Conservation (phyloP, 768 basidiomycete genomes). For the Pisolithus microcarpus region DNA sequence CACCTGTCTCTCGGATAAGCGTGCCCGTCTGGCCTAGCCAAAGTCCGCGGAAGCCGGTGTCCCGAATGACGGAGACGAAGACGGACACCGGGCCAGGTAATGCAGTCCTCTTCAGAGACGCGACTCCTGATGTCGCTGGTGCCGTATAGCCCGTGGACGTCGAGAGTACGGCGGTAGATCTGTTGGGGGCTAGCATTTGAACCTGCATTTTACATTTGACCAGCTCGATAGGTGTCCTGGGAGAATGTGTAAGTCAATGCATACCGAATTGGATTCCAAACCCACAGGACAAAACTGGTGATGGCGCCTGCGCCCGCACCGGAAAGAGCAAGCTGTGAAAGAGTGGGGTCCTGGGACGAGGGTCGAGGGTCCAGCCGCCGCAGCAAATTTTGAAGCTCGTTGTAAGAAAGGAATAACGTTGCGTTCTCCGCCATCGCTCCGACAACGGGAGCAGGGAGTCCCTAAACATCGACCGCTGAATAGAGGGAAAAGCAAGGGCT, state of each 20-base stretch:
- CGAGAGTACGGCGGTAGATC: conserved; percentile 12
- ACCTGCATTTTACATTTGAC: conserved; percentile 99
- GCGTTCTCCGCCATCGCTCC: conserved; percentile 95
- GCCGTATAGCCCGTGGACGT: conserved; percentile 9
- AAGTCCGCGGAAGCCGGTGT: conserved; percentile 73
- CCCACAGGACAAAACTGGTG: conserved; percentile 83
- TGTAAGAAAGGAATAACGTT: conserved; percentile 79
- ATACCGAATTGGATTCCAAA: conserved; percentile 7
- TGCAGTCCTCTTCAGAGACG: conserved; percentile 7
- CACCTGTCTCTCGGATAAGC: conserved; percentile 87
- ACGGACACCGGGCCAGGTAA: conserved; percentile 74
- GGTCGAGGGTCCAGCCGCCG: conserved; percentile 35
- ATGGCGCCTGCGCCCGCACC: conserved; percentile 83
- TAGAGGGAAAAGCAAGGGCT: background rate
- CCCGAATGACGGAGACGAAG: conserved; percentile 52
- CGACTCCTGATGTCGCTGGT: conserved; percentile 5
- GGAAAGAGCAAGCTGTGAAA: conserved; percentile 69
- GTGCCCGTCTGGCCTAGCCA: conserved; percentile 97
- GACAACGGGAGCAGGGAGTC: conserved; percentile 82
- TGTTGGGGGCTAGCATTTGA: conserved; percentile 57
- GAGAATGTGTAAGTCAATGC: background rate
- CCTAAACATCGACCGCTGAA: conserved; percentile 39
- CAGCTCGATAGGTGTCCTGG: conserved; percentile 86
- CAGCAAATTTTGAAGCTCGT: conserved; percentile 60
- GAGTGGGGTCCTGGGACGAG: conserved; percentile 38